Evolutionary conservation across 2,329 filamentous ascomycete genomes (phyloP).

Genomic region (Allantophomopsis cytisporea): DNA sequence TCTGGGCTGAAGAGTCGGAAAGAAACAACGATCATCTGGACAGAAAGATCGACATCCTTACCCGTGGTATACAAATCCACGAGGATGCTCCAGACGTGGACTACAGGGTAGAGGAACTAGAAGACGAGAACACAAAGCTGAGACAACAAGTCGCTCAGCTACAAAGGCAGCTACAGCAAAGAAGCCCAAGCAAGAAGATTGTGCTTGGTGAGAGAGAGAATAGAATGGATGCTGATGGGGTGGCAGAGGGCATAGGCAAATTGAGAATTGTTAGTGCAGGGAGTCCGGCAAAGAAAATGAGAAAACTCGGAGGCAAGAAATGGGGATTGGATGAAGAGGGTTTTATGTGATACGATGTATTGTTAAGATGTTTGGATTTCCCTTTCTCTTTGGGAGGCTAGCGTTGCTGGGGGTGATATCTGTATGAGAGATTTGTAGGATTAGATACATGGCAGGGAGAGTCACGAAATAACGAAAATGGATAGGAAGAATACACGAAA

Average conservation of each 20-base stretch:
- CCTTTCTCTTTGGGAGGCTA: too few relatives aligned
- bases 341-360: background rate
- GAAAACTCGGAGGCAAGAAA: conserved; percentile 14
- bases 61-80: conserved; percentile 31
- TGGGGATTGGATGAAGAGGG: conserved; percentile 16
- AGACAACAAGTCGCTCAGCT: conserved; percentile 50
- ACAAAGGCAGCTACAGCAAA: conserved; percentile 46
- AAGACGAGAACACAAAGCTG: conserved; percentile 58
- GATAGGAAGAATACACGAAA: too few relatives aligned
- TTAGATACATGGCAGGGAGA: too few relatives aligned
- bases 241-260: background rate
- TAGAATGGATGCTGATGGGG: background rate
- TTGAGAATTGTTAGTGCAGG: conserved; percentile 2
- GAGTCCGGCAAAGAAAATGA: conserved; percentile 13
- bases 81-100: conserved; percentile 18
- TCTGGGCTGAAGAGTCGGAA: conserved; percentile 66
- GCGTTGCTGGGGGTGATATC: too few relatives aligned
- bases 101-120: conserved; percentile 34
- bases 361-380: too few relatives aligned
- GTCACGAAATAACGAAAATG: too few relatives aligned
- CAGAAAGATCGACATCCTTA: conserved; percentile 67
- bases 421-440: too few relatives aligned
- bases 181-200: conserved; percentile 24
- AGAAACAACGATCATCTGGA: conserved; percentile 76
- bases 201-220: background rate